Conservation (phyloP, 495 filamentous ascomycete genomes). For the Aspergillus conjunctus region DNA sequence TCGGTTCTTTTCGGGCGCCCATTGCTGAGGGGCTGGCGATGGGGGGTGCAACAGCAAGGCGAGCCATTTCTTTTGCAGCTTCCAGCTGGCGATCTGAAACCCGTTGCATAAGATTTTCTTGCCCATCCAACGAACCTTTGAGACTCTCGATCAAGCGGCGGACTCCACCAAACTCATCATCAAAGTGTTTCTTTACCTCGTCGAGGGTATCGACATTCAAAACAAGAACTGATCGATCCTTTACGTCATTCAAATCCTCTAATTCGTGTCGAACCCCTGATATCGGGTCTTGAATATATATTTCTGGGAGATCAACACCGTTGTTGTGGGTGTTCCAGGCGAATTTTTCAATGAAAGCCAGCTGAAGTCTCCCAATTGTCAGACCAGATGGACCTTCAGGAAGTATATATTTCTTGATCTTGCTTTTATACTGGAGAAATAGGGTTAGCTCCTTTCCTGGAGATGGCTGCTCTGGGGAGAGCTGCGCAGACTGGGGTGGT, state of each 20-base stretch:
- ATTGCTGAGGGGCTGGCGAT: conserved; percentile 29
- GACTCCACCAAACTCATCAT: conserved; percentile 84
- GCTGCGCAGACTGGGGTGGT: conserved; percentile 51
- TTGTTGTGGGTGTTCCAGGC: conserved; percentile 97
- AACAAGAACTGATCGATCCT: conserved; percentile 90
- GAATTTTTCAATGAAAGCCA: conserved; percentile 99
- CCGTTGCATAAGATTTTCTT: conserved; percentile 74
- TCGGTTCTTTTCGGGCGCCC: conserved; percentile 24
- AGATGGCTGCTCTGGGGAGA: conserved; percentile 70
- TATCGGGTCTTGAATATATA: conserved; percentile 94
- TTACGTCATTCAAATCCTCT: conserved; percentile 92
- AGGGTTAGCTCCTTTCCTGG: conserved; percentile 87
- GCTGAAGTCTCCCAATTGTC: conserved; percentile 81
- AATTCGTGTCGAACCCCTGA: conserved; percentile 94
- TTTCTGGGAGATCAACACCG: conserved; percentile 89
- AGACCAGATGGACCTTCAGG: conserved; percentile 79
- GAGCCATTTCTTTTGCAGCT: conserved; percentile 85
- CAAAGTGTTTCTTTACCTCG: conserved; percentile 94
- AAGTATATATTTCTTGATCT: conserved; percentile 94
- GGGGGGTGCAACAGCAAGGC: conserved; percentile 70
- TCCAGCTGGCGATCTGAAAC: conserved; percentile 94
- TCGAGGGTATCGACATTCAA: conserved; percentile 94
- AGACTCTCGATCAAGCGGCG: conserved; percentile 79
- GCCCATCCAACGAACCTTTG: conserved; percentile 74
- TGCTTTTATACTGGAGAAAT: conserved; percentile 96